Conservation (phyloP, 164 flowering plant genomes). For the Magnolia kwangsiensis region DNA sequence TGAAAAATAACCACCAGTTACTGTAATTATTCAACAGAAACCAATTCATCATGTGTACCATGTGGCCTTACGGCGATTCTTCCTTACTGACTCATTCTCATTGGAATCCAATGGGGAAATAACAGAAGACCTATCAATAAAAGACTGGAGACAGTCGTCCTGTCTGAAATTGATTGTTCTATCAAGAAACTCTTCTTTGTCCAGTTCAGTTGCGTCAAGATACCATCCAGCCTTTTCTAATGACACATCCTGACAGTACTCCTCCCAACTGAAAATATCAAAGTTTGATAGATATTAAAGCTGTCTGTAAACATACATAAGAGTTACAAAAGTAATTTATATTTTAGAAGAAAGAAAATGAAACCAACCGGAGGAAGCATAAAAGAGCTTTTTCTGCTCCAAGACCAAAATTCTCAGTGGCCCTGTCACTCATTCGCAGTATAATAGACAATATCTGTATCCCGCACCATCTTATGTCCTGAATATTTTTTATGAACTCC, state of each 20-base stretch:
- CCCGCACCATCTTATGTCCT: conserved; percentile 76
- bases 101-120: conserved; percentile 13
- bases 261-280: conserved; percentile 67
- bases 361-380: conserved; percentile 67
- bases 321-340: not conserved
- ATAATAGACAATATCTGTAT: conserved; percentile 50
- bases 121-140: conserved; percentile 18
- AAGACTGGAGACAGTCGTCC: conserved; percentile 22
- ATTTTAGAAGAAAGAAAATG: not conserved
- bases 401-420: conserved; percentile 30
- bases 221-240: conserved; percentile 79
- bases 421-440: conserved; percentile 45
- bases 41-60: conserved; percentile 30
- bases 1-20: not conserved
- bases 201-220: conserved; percentile 29
- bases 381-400: conserved; percentile 37
- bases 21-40: conserved; percentile 5
- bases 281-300: conserved; percentile 1
- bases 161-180: conserved; percentile 13
- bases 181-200: conserved; percentile 7
- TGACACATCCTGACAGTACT: conserved; percentile 70
- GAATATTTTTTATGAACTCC: conserved; percentile 15
- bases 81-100: conserved; percentile 25
- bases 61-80: conserved; percentile 18
- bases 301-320: not conserved